Evolutionary conservation across 805 yeast genomes (phyloP), one percentile per base, ranked within the genome.

Genomic region (Ogataea allantospora): DNA sequence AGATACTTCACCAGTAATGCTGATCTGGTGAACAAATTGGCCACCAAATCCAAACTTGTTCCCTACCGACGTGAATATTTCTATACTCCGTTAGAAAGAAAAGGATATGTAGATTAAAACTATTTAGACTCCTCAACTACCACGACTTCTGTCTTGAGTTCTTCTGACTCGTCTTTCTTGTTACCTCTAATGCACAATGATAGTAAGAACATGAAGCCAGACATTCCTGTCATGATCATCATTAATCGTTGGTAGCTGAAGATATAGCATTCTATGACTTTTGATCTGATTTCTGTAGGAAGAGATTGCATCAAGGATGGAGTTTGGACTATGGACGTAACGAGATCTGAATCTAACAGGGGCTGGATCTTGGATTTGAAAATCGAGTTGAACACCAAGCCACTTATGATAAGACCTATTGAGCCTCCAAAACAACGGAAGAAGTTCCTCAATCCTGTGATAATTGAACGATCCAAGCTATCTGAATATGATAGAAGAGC

Each of bases 351-450:
- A 19, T 35, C 30, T 8, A 35, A 15, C 7, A 39, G 21, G 7
- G 6, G n/a, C 1, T 18, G 12, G 16, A 48, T 26, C 15, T 27
- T 37, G 5, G 26, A 7, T 4, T 34, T 36, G 30, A 45, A 48
- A 12, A 33, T 24, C 6, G 38, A 15, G 23, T 40, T 36, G 40
- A 48, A 48, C 10, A 43, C 35, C 15, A 45, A 14, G 3, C 52
- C 47, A 28, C 43, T 33, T 10, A 36, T 29, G 14, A 41, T 77
- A 21, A 75, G 59, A 0, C 81, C 82, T 22, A 73, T 58, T 0
- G 79, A 70, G 12, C 79, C 79, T 15, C 81, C 82, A 46, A 76
- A 67, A 12, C 76, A 70, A 35, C 81, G 60, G 23, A 74, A 47
- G 10, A 74, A 75, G 44, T 73, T 74, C 46, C 81, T 63, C 5